Base-by-base conservation (phyloP, 805 yeast species). In the Suhomyces sp. region DNA sequence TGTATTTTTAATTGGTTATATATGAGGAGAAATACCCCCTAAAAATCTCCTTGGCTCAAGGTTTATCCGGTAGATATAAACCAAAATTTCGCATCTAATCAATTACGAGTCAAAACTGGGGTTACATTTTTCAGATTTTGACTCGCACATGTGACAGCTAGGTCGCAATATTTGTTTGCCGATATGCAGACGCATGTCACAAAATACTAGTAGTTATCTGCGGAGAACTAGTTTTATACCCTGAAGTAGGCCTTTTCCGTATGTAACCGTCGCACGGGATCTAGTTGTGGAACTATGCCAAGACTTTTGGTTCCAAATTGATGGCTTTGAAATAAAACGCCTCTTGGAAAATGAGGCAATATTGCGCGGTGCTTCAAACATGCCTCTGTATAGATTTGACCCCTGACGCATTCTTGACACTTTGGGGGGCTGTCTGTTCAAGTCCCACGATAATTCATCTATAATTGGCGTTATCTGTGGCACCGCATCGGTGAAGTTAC, bases 251-350 rank as follows among this genome's bases (percentile, higher is more conserved):
- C 24, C 6, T 24, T 17, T 38, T 5, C 42, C 6, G 17, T n/a
- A 19, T 19, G 42, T 19, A 9, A 38, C 13, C 22, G 23, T 10
- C n/a, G 3, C 13, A 12, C 23, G 6, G 22, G 42, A 38, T 38
- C 42, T 38, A 17, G 24, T 15, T 3, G 12, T 38, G 42, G 23
- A 38, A 38, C 42, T n/a, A 17, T 10, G 42, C 42, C 42, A 38
- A 38, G 42, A 38, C 42, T 38, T 46, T 45, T 45, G 48, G 31
- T 44, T 24, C 31, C 15, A 24, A 19, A n/a, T 46, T 46, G 31
- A 38, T 17, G 31, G 40, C 26, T 23, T 27, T 48, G 42, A 38
- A 17, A 6, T 17, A 38, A 38, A 38, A 38, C 17, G 42, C 42
- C 42, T 38, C 17, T 17, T 38, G 4, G 23, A 19, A 19, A 17